Evolutionary conservation across 768 basidiomycete genomes (phyloP).

Genomic region (Mycena venus): DNA sequence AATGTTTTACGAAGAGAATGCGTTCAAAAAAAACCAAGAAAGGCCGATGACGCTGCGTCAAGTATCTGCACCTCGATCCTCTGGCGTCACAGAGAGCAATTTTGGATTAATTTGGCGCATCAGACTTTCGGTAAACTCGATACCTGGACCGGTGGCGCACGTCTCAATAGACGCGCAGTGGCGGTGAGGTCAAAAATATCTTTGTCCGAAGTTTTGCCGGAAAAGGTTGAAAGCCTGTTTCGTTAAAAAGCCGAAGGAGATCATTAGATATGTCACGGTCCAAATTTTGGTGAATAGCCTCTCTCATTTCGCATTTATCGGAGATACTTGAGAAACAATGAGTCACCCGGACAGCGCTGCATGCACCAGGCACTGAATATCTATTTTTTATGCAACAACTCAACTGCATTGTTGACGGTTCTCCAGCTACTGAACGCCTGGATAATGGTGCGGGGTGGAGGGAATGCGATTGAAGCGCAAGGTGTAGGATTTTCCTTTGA

Average conservation of each 20-base stretch:
- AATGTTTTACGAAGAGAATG: conserved; percentile 19
- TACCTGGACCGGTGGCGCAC: conserved; percentile 11
- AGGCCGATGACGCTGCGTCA: not conserved
- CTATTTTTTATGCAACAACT: not conserved
- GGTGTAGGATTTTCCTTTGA: conserved; percentile 15
- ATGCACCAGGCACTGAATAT: not conserved
- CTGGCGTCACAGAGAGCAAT: not conserved
- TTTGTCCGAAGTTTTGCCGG: not conserved
- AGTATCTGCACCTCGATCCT: conserved; percentile 17
- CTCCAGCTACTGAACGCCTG: not conserved
- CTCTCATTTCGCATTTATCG: not conserved
- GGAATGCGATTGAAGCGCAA: not conserved
- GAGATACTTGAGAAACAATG: not conserved
- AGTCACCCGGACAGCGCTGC: not conserved
- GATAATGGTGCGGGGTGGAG: not conserved
- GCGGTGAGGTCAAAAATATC: not conserved
- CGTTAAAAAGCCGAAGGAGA: too few relatives aligned
- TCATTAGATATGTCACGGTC: too few relatives aligned
- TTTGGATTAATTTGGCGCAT: not conserved
- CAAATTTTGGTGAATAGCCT: not conserved
- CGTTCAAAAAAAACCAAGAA: not conserved
- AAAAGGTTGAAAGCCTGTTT: not conserved
- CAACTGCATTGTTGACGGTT: not conserved
- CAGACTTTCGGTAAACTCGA: not conserved
- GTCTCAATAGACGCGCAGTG: too few relatives aligned